Percentiles rank a stretch among this genome's conserved stretches.
Conservation (phyloP, 768 basidiomycete genomes). For the Tubosaeta brunneosetosa region DNA sequence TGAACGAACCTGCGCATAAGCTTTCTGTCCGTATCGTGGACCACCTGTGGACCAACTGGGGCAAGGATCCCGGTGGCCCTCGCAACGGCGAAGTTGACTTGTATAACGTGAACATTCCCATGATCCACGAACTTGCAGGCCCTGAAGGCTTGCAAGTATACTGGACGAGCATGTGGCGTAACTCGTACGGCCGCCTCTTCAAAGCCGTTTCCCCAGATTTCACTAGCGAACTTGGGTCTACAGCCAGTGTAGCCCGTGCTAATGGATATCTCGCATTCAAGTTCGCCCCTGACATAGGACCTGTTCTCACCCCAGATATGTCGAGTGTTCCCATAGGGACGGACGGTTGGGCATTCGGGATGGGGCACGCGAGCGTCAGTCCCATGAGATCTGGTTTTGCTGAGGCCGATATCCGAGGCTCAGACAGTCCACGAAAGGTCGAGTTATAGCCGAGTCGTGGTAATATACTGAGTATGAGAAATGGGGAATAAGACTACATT, state of each 20-base stretch:
- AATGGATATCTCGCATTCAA: constrained; percentile 56
- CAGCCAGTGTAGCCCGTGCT: constrained; percentile 11
- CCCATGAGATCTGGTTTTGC: constrained; percentile 73
- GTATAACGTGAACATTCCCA: constrained; percentile 84
- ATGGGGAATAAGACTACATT: constrained; percentile 1
- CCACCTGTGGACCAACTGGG: constrained; percentile 84
- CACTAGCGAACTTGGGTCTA: constrained; percentile 6
- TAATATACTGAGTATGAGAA: background rate
- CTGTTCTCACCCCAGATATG: constrained; percentile 56
- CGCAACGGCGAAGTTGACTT: constrained; percentile 68
- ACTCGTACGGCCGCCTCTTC: constrained; percentile 79
- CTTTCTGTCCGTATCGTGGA: constrained; percentile 64
- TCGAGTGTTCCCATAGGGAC: constrained; percentile 67
- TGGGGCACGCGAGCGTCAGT: constrained; percentile 71
- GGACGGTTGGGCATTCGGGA: constrained; percentile 75
- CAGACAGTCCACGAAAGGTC: constrained; percentile 8
- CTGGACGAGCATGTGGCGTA: constrained; percentile 86
- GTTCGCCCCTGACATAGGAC: constrained; percentile 69
- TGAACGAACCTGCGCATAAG: constrained; percentile 67
- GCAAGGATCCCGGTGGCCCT: constrained; percentile 54
- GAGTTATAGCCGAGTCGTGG: constrained; percentile 42
- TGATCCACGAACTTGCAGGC: constrained; percentile 60
- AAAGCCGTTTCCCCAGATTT: constrained; percentile 46
- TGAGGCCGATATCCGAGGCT: constrained; percentile 34
- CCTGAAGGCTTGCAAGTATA: constrained; percentile 59